A percentile compares a stretch with the other conserved stretches of the same genome.
phyloP scores from a whole-genome alignment of 495 filamentous ascomycete species.

The Alectoria sarmentosa region DNA sequence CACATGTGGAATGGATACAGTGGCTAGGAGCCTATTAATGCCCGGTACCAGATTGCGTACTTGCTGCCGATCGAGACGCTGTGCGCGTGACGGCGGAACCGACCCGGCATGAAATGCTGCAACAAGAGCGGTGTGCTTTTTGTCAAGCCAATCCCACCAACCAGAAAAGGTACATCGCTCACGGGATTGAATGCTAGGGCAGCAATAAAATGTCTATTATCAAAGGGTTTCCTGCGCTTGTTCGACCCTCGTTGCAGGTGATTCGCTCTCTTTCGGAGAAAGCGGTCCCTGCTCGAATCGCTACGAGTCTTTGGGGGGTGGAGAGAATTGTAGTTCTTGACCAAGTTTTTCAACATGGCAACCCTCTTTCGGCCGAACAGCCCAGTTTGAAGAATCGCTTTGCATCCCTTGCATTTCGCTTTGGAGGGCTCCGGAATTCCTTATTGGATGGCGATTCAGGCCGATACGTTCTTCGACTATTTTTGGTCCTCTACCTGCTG shows the following conservation, averaged over 20 bases:
- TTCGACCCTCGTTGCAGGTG: not conserved
- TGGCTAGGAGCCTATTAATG: not conserved
- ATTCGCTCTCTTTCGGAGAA: not conserved
- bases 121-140: not conserved
- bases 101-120: no score
- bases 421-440: not conserved
- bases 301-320: not conserved
- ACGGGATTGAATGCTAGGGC: not conserved
- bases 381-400: not conserved
- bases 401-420: not conserved
- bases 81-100: no score
- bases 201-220: not conserved
- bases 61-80: not conserved
- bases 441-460: not conserved
- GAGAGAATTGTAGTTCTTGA: not conserved
- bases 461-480: no score
- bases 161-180: not conserved
- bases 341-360: not conserved
- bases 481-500: not conserved
- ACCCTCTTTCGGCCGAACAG: not conserved
- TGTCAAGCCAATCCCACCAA: not conserved
- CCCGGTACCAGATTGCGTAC: not conserved
- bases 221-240: not conserved
- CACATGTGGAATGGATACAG: rapidly evolving
- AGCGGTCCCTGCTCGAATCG: not conserved